A percentile compares a stretch with the other conserved stretches of the same genome.
Conservation (phyloP, 2,329 filamentous ascomycete species). For the Magnaporthales sp. region DNA sequence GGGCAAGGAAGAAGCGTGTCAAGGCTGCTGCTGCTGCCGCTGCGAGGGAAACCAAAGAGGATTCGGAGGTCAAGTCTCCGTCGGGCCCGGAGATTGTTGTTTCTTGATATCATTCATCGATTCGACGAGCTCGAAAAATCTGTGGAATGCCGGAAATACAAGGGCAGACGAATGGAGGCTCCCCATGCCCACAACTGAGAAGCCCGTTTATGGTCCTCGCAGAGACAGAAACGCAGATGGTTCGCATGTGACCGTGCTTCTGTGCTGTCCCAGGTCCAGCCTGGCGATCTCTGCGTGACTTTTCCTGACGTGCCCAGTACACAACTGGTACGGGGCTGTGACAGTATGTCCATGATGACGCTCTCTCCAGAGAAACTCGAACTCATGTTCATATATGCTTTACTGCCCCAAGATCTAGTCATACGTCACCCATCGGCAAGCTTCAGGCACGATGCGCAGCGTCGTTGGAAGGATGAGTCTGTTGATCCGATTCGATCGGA, state of each 20-base stretch:
- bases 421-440: background rate
- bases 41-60: background rate
- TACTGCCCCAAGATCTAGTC: background rate
- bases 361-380: background rate
- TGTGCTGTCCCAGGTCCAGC: background rate
- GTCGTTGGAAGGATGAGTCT: background rate
- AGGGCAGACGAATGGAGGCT: background rate
- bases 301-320: background rate
- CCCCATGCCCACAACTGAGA: background rate
- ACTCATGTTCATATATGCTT: background rate
- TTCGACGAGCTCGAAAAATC: background rate
- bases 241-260: background rate
- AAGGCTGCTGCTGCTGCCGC: slow-evolving; percentile 25
- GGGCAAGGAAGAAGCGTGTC: slow-evolving; percentile 46
- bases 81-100: background rate
- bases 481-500: background rate
- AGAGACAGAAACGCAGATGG: background rate
- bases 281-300: background rate
- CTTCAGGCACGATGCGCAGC: background rate
- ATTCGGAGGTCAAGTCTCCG: background rate
- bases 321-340: background rate
- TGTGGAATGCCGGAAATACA: background rate
- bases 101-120: background rate
- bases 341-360: background rate
- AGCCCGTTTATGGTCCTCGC: background rate